Base-by-base conservation (phyloP, 2,329 filamentous ascomycete genomes). In the Exutisphaerella laricina region DNA sequence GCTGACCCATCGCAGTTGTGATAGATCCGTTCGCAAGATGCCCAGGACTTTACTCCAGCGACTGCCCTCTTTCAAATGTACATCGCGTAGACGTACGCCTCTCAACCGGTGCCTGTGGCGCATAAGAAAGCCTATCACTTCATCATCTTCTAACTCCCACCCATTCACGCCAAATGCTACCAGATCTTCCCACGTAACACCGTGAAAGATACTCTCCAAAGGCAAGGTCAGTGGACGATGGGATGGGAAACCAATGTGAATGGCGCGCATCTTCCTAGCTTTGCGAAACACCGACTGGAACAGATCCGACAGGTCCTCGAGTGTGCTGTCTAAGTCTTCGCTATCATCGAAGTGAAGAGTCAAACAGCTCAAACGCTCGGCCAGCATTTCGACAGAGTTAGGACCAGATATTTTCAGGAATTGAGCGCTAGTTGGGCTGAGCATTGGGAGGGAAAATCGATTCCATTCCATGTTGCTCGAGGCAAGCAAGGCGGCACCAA, bases 221-320 rank as follows among this genome's bases (percentile, higher is more conserved):
- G 70, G 69, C 14, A 84, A 59, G 16, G 70, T 72, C 2, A 84
- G 62, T 0, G 79, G 79, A 13, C 69, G 59, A 43, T 75, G 70
- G 5, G 73, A 71, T 1, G 77, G 76, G 51, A 84, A 84, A 3
- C 80, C 79, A 23, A 85, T 69, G 53, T 84, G 79, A 13, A 85
- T 66, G 14, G 78, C 73, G 45, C 77, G 71, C 54, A 85, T 73
- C 45, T 79, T 79, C 39, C 69, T 71, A 4, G 80, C 77, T 7
- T 75, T 71, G 3, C 61, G 66, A 54, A 84, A 82, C 17, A 84
- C 70, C 4, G 68, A 70, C 31, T 70, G 68, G 50, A 83, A 82
- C 6, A 79, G 66, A 3, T 61, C 60, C 3, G 79, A 80, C 0
- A 84, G 66, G 45, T 75, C 70, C 14, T 66, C 64, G 66, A 83